These are phyloP conservation scores for Pseudonitzschia multiseries DNA, from an alignment of 108 stramenopile genomes.

Conservation along the genomic window DNA sequence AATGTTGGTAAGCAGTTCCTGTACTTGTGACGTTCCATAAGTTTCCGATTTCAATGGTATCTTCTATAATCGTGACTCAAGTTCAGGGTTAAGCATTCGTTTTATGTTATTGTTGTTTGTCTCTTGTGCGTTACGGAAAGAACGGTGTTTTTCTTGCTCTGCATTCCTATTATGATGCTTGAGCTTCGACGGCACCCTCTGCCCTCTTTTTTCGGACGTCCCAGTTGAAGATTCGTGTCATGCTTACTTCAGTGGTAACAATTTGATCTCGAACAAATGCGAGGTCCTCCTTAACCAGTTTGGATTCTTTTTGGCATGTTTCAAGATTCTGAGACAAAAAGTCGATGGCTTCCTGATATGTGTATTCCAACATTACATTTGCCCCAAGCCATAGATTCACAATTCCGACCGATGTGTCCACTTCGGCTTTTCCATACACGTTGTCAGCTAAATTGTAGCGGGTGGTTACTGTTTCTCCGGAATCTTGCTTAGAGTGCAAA, in stretches of 20 bases:
- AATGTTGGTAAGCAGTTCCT: no score
- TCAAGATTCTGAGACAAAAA: conserved; percentile 66
- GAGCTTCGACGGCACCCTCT: conserved; percentile 16
- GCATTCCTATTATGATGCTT: background rate
- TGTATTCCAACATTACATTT: conserved; percentile 99
- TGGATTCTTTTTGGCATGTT: conserved; percentile 59
- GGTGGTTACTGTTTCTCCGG: conserved; percentile 60
- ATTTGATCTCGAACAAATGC: conserved; percentile 93
- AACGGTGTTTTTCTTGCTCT: background rate
- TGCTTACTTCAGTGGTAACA: conserved; percentile 97
- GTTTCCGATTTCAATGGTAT: no score
- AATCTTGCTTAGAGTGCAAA: conserved; percentile 66
- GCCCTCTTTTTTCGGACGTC: conserved; percentile 85
- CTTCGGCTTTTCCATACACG: conserved; percentile 92
- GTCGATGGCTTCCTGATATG: conserved; percentile 93
- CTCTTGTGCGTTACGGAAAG: background rate
- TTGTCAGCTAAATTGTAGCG: conserved; percentile 94
- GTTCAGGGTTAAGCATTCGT: no score
- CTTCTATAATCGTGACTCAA: no score
- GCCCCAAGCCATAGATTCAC: conserved; percentile 99
- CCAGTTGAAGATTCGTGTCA: conserved; percentile 96
- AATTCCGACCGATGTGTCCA: conserved; percentile 75
- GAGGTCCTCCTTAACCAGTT: conserved; percentile 86
- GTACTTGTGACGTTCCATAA: no score
- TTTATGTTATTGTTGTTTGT: no score